phyloP scores from a whole-genome alignment of 768 basidiomycete species.

The Strobilomyces confusus region DNA sequence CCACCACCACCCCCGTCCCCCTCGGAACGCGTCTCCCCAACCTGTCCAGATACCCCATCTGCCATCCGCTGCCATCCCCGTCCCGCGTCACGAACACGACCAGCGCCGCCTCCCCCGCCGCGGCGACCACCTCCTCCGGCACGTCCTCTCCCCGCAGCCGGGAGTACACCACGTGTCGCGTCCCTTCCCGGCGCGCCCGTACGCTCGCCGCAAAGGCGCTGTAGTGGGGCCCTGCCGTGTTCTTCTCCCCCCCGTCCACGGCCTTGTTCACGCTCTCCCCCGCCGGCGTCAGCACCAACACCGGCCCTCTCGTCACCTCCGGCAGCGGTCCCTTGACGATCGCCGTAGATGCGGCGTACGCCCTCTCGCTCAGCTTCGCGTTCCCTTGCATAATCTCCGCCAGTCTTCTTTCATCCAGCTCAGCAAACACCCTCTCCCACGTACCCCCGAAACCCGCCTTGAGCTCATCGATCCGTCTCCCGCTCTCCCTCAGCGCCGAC shows the following conservation, averaged over 20 bases:
- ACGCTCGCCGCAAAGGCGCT: slow-evolving; percentile 44
- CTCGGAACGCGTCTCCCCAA: slow-evolving; percentile 20
- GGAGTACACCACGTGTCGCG: slow-evolving; percentile 48
- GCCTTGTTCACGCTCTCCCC: slow-evolving; percentile 58
- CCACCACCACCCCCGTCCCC: slow-evolving; percentile 38
- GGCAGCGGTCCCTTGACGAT: slow-evolving; percentile 40
- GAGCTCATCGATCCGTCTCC: slow-evolving; percentile 42
- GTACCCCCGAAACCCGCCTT: slow-evolving; percentile 48
- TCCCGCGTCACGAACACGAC: slow-evolving; percentile 56
- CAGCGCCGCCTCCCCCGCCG: slow-evolving; percentile 1
- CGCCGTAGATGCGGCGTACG: slow-evolving; percentile 47
- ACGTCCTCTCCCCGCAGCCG: slow-evolving; percentile 5
- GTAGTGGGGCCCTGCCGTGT: slow-evolving; percentile 58
- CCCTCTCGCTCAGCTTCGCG: slow-evolving; percentile 38
- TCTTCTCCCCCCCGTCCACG: slow-evolving; percentile 54
- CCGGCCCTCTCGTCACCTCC: slow-evolving; percentile 30
- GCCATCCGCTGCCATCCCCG: slow-evolving; percentile 51
- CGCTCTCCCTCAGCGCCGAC: slow-evolving; percentile 40
- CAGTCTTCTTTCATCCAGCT: slow-evolving; percentile 24
- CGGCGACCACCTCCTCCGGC: slow-evolving; percentile 1
- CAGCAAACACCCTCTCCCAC: slow-evolving; percentile 39
- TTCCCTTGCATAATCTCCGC: slow-evolving; percentile 37
- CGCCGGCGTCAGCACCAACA: slow-evolving; percentile 53
- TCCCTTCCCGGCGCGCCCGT: slow-evolving; percentile 23
- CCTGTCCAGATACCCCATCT: slow-evolving; percentile 38